Evolutionary conservation across 139 green algal genomes (phyloP).

Genomic region (Edaphochlamys debaryana): DNA sequence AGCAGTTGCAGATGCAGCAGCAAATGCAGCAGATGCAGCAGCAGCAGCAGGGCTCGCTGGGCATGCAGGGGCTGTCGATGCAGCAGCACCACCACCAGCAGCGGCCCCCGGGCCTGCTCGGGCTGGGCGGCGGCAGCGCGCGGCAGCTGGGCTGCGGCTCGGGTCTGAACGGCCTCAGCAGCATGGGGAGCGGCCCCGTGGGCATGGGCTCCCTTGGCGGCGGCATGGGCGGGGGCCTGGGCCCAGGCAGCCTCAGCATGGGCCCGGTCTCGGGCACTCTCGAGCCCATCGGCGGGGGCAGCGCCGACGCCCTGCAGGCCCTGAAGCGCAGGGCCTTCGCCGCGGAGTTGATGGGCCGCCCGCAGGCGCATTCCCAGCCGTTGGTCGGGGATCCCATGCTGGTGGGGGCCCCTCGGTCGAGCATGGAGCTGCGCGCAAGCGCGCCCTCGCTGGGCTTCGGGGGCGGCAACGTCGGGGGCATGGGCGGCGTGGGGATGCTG

Average conservation of each 20-base stretch:
- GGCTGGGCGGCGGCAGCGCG: neutral
- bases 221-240: neutral
- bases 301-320: conserved; percentile 5
- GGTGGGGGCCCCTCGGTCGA: no score
- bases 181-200: neutral
- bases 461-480: neutral
- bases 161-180: no score
- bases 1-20: neutral
- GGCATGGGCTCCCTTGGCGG: neutral
- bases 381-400: neutral
- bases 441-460: neutral
- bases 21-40: no score
- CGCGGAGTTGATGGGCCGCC: neutral
- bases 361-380: no score
- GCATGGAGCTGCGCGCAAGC: no score
- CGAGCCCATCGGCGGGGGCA: no score
- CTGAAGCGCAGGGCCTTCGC: conserved; percentile 1
- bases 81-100: neutral
- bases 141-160: neutral
- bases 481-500: neutral
- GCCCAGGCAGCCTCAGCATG: neutral
- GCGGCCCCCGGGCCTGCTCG: neutral
- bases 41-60: no score
- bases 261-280: neutral
- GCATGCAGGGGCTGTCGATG: neutral